These are phyloP conservation scores for Phytomonas serpens DNA, from an alignment of 208 protist genomes.

Conservation along the genomic window DNA sequence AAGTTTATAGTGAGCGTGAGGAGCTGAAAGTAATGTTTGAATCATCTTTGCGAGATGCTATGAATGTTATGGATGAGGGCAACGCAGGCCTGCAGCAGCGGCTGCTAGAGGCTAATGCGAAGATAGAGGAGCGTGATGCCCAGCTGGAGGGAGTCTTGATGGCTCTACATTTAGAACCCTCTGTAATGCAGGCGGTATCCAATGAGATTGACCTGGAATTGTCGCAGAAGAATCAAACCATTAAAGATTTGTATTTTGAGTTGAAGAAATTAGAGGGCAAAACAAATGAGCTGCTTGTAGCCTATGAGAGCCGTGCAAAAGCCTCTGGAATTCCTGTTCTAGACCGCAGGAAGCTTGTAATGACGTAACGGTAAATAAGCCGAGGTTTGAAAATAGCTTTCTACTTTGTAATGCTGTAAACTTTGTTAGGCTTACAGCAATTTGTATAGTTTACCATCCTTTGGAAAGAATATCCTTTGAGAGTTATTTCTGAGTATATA, in stretches of 20 bases:
- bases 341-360: background rate
- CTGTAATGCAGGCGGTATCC: conserved; percentile 73
- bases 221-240: conserved; percentile 89
- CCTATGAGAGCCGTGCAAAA: conserved; percentile 75
- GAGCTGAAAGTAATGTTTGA: conserved; percentile 93
- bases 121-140: conserved; percentile 79
- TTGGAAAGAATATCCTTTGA: background rate
- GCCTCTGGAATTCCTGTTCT: conserved; percentile 42
- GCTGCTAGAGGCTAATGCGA: conserved; percentile 57
- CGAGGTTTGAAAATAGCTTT: background rate
- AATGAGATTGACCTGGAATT: conserved; percentile 90
- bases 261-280: conserved; percentile 71
- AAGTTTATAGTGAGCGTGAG: conserved; percentile 91
- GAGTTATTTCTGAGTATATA: background rate
- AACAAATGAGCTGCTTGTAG: conserved; percentile 45
- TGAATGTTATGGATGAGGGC: conserved; percentile 77
- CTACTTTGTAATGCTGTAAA: background rate
- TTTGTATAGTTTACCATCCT: background rate
- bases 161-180: conserved; percentile 91
- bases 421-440: background rate
- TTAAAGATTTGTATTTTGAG: conserved; percentile 95
- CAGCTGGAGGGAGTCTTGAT: conserved; percentile 88
- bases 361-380: background rate
- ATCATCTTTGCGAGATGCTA: conserved; percentile 75
- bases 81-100: conserved; percentile 78